Evolutionary conservation across 73 alveolate species (phyloP).

Genomic region (Symbiodinium pilosum): DNA sequence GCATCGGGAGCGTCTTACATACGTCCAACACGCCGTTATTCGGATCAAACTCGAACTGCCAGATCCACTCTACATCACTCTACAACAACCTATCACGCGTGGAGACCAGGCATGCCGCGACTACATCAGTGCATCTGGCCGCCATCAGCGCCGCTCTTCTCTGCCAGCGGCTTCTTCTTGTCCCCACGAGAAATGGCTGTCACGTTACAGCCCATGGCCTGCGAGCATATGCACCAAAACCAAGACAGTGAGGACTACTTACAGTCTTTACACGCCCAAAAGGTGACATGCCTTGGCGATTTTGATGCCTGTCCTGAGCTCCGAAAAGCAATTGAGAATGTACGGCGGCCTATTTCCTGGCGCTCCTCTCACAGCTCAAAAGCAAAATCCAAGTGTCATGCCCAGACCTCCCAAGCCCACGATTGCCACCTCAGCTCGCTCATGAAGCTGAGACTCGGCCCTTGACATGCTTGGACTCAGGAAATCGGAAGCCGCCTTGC

Average conservation of each 20-base stretch:
- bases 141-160: not conserved
- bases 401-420: conserved; percentile 5
- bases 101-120: too few relatives aligned
- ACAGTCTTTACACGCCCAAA: not conserved
- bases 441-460: not conserved
- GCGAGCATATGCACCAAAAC: not conserved
- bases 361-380: not conserved
- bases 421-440: not conserved
- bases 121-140: not conserved
- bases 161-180: not conserved
- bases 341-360: not conserved
- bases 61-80: too few relatives aligned
- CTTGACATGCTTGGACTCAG: not conserved
- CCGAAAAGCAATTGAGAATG: too few relatives aligned
- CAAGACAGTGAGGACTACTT: not conserved
- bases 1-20: too few relatives aligned
- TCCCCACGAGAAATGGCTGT: conserved; percentile 13
- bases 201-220: not conserved
- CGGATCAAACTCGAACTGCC: too few relatives aligned
- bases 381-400: not conserved
- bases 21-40: too few relatives aligned
- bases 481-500: not conserved
- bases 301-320: not conserved
- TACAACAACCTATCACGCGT: too few relatives aligned
- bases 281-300: not conserved